phyloP scores from a whole-genome alignment of 495 filamentous ascomycete genomes.

The Cladorrhinum samala region DNA sequence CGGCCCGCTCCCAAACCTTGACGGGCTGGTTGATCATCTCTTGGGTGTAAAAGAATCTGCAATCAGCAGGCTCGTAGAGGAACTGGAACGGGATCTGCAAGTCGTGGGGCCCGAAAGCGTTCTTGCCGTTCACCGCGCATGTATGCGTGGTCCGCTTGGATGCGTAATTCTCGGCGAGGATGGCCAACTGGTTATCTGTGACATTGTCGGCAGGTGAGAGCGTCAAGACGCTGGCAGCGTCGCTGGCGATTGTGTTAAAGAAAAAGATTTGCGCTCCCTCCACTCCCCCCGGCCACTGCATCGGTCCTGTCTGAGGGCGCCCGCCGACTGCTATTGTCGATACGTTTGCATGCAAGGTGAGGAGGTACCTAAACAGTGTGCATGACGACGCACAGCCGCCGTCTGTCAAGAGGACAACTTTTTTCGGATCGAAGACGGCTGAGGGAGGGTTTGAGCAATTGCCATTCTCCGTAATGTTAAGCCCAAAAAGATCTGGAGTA shows the following conservation, averaged over 20 bases:
- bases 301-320: constrained; percentile 43
- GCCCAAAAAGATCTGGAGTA: constrained; percentile 17
- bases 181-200: constrained; percentile 13
- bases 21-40: constrained; percentile 36
- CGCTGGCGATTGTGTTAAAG: constrained; percentile 14
- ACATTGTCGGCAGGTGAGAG: constrained; percentile 10
- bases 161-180: constrained; percentile 20
- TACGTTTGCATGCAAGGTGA: constrained; percentile 49
- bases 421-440: constrained; percentile 14
- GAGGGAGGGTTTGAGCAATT: constrained; percentile 14
- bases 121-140: constrained; percentile 32
- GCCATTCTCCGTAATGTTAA: constrained; percentile 25
- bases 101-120: constrained; percentile 26
- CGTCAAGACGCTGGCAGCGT: constrained; percentile 8
- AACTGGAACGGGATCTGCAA: constrained; percentile 45
- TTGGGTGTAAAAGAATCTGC: constrained; percentile 49
- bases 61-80: constrained; percentile 46
- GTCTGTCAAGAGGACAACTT: constrained; percentile 35
- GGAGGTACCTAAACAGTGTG: constrained; percentile 53
- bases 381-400: constrained; percentile 58
- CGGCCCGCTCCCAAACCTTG: constrained; percentile 41
- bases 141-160: constrained; percentile 14
- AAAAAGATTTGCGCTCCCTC: constrained; percentile 41
- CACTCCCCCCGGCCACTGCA: constrained; percentile 55
- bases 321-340: constrained; percentile 53